phyloP scores from a whole-genome alignment of 2,329 filamentous ascomycete genomes.

The Claviceps purpurea region DNA sequence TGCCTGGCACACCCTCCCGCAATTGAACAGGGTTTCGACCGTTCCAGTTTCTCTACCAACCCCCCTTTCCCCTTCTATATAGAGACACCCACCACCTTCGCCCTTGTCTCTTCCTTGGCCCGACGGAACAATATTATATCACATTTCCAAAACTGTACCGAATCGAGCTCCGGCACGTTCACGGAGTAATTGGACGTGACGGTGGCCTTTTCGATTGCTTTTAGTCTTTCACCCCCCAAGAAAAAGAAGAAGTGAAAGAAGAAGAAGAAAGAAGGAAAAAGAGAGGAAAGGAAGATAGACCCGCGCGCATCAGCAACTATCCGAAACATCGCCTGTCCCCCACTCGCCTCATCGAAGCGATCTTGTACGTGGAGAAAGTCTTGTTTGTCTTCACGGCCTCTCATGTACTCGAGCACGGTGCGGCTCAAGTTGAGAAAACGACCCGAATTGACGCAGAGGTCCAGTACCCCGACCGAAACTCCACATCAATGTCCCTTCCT shows the following conservation, averaged over 20 bases:
- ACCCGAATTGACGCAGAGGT: constrained; percentile 3
- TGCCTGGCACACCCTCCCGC: not conserved
- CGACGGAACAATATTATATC: not conserved
- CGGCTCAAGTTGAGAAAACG: constrained; percentile 4
- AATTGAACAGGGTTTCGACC: not conserved
- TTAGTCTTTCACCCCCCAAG: not conserved
- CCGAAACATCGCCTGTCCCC: not conserved
- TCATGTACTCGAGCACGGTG: constrained; percentile 8
- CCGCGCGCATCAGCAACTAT: not conserved
- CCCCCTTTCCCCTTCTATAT: constrained; percentile 1
- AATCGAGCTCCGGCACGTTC: not conserved
- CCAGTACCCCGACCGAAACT: not conserved
- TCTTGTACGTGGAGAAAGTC: not conserved
- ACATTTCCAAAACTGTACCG: not conserved
- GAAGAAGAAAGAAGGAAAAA: not conserved
- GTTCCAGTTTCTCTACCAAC: not conserved
- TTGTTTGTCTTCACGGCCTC: not conserved
- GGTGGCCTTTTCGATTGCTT: not conserved
- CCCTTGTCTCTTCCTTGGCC: not conserved
- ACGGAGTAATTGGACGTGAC: not conserved
- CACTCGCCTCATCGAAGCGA: not conserved
- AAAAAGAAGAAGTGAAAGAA: not conserved
- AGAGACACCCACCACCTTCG: not conserved
- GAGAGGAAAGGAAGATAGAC: not conserved
- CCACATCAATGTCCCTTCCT: constrained; percentile 29